Conservation (phyloP, 2,329 filamentous ascomycete species). For the Sarocladium strictum region DNA sequence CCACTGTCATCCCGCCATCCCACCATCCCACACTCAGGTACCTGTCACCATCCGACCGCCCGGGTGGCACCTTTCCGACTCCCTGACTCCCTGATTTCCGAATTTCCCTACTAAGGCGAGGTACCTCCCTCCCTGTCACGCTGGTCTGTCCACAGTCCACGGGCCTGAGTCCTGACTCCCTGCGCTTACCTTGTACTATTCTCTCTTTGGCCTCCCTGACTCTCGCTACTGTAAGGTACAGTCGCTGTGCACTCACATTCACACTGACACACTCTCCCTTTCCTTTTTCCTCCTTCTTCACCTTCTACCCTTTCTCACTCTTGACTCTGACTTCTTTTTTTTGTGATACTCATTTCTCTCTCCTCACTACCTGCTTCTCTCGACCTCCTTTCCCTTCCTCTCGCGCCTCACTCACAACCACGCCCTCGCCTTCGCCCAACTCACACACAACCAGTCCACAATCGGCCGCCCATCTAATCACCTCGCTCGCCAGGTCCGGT, state of each 20-base stretch:
- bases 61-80: neutral
- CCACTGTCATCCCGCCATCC: neutral
- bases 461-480: neutral
- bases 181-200: neutral
- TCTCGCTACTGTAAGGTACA: neutral
- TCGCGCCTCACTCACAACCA: neutral
- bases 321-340: neutral
- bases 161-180: neutral
- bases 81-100: neutral
- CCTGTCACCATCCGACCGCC: neutral
- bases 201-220: slow-evolving; percentile 6
- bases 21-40: neutral
- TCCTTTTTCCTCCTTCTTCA: neutral
- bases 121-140: too few relatives aligned
- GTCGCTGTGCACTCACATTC: neutral
- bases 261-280: neutral
- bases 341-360: neutral
- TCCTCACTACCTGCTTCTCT: neutral
- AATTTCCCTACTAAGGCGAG: too few relatives aligned
- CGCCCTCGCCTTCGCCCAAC: neutral
- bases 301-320: neutral
- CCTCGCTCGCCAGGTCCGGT: slow-evolving; percentile 2
- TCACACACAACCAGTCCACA: neutral
- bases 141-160: too few relatives aligned
- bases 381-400: neutral